Percentiles rank a stretch among this genome's conserved stretches.
These are phyloP conservation scores for Aspergillus panamensis DNA, from an alignment of 495 filamentous ascomycete genomes.

Conservation along the genomic window DNA sequence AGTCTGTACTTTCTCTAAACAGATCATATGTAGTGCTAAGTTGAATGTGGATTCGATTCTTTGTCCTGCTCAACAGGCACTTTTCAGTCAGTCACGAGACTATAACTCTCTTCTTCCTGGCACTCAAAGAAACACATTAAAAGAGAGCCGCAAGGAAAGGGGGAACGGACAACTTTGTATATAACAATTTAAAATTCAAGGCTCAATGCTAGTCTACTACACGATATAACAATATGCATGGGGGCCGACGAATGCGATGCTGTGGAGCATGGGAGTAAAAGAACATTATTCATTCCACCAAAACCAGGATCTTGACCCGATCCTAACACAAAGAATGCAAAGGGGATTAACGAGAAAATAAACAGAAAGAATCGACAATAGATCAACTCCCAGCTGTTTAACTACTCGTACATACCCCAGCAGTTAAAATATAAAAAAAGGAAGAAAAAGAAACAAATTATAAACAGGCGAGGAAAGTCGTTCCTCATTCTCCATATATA, in stretches of 20 bases:
- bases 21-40: too few species aligned
- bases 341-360: neutral
- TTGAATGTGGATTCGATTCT: neutral
- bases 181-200: neutral
- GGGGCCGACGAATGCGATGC: neutral
- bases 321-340: neutral
- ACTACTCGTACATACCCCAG: neutral
- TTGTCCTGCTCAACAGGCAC: neutral
- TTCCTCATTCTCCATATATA: constrained; percentile 15
- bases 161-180: neutral
- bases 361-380: neutral
- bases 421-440: neutral
- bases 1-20: too few species aligned
- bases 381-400: neutral
- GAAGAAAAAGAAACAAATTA: neutral
- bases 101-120: neutral
- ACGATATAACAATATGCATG: neutral
- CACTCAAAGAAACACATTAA: too few species aligned
- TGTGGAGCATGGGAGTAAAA: neutral
- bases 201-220: neutral
- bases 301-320: neutral
- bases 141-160: neutral
- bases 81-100: neutral
- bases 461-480: neutral
- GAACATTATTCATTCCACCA: neutral